Evolutionary conservation across 2,329 filamentous ascomycete species (phyloP).

Genomic region (Triangularia verruculosa): DNA sequence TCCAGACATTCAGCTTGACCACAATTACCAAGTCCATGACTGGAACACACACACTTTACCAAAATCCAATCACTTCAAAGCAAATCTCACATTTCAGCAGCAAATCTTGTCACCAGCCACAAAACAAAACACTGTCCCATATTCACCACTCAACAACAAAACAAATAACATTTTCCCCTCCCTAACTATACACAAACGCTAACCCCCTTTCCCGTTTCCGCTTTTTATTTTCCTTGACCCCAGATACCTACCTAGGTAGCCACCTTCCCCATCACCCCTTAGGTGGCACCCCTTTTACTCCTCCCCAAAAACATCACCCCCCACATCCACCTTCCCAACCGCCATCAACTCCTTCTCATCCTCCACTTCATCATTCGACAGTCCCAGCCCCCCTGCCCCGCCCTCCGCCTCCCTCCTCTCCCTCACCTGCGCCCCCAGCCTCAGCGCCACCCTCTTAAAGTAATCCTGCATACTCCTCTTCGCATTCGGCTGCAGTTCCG

Average conservation of each 20-base stretch:
- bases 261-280: too few species aligned
- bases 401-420: constrained; percentile 91
- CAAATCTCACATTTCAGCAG: too few species aligned
- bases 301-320: constrained; percentile 56
- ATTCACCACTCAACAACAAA: too few species aligned
- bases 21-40: too few species aligned
- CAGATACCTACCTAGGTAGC: not conserved
- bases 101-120: too few species aligned
- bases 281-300: constrained; percentile 24
- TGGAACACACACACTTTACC: too few species aligned
- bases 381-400: constrained; percentile 76
- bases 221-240: not conserved
- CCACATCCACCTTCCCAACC: constrained; percentile 82
- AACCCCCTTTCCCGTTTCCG: too few species aligned
- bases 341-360: constrained; percentile 96
- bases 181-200: too few species aligned
- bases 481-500: constrained; percentile 64
- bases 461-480: constrained; percentile 95
- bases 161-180: too few species aligned
- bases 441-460: constrained; percentile 87
- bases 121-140: too few species aligned
- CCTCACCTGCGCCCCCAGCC: constrained; percentile 79
- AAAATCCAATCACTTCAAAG: too few species aligned
- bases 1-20: too few species aligned
- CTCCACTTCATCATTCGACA: constrained; percentile 88